Percentiles rank a stretch among this genome's conserved stretches.
phyloP scores from a whole-genome alignment of 495 filamentous ascomycete genomes.

The Opeltia flavorubescens region DNA sequence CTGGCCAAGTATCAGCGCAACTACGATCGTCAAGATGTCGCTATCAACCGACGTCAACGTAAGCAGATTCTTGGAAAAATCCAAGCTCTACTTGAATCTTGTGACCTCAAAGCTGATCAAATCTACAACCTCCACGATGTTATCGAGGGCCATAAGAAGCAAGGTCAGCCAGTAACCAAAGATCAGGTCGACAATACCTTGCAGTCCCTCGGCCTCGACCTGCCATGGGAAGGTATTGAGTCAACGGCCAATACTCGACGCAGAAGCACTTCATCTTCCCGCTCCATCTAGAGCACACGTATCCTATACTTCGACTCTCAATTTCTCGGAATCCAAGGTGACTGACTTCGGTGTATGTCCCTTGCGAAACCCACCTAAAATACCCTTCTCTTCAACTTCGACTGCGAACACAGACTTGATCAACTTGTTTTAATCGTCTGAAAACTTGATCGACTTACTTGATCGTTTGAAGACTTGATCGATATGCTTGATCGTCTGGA shows the following conservation, averaged over 20 bases:
- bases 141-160: constrained; percentile 62
- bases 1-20: constrained; percentile 39
- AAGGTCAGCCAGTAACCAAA: constrained; percentile 48
- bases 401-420: neutral
- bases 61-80: constrained; percentile 51
- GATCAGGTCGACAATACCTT: constrained; percentile 57
- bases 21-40: constrained; percentile 57
- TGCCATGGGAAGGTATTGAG: constrained; percentile 5
- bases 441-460: no score
- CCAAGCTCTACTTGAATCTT: constrained; percentile 43
- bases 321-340: neutral
- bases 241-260: neutral
- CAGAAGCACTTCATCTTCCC: neutral
- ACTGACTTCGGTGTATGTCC: constrained; percentile 14
- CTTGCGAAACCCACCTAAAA: neutral
- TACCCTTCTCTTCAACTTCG: neutral
- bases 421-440: no score
- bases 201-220: constrained; percentile 38
- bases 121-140: constrained; percentile 86
- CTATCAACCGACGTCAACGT: constrained; percentile 53
- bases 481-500: no score
- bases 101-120: constrained; percentile 72
- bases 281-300: neutral
- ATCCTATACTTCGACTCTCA: neutral
- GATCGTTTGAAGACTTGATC: no score